Percentiles rank a stretch among this genome's conserved stretches.
Evolutionary conservation across 2,329 filamentous ascomycete genomes (phyloP).

Genomic region (Penicillium vulpinum): DNA sequence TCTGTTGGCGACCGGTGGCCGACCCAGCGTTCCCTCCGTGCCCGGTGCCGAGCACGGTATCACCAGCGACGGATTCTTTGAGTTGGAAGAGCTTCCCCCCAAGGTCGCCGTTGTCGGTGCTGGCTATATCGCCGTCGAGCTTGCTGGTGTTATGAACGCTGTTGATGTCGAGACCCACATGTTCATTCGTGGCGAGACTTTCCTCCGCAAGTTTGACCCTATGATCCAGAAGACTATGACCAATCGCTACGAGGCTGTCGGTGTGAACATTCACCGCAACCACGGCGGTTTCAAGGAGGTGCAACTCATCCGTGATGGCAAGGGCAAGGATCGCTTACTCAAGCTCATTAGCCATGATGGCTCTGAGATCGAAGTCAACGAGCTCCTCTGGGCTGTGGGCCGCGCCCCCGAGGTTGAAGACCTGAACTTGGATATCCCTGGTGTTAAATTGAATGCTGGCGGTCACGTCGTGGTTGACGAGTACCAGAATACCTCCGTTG

Average conservation of each 20-base stretch:
- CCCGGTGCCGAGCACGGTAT: constrained; percentile 52
- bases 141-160: constrained; percentile 53
- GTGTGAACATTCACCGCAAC: constrained; percentile 50
- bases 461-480: constrained; percentile 51
- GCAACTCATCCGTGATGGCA: constrained; percentile 46
- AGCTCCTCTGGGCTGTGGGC: constrained; percentile 54
- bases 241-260: constrained; percentile 51
- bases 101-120: constrained; percentile 54
- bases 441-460: constrained; percentile 42
- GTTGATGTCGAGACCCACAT: constrained; percentile 53
- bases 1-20: constrained; percentile 50
- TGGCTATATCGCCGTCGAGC: constrained; percentile 54
- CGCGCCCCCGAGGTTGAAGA: constrained; percentile 48
- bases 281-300: constrained; percentile 51
- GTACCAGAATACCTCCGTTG: constrained; percentile 51
- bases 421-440: constrained; percentile 43
- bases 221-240: constrained; percentile 56
- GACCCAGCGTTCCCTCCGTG: constrained; percentile 46
- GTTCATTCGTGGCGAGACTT: constrained; percentile 51
- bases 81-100: constrained; percentile 51
- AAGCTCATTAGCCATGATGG: constrained; percentile 47
- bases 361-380: constrained; percentile 48
- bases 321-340: constrained; percentile 50
- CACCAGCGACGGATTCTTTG: constrained; percentile 54
- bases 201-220: constrained; percentile 54